Evolutionary conservation across 176 grass and related monocot species (phyloP), one percentile per base, ranked within the genome.

Genomic region (Ananas comosus): DNA sequence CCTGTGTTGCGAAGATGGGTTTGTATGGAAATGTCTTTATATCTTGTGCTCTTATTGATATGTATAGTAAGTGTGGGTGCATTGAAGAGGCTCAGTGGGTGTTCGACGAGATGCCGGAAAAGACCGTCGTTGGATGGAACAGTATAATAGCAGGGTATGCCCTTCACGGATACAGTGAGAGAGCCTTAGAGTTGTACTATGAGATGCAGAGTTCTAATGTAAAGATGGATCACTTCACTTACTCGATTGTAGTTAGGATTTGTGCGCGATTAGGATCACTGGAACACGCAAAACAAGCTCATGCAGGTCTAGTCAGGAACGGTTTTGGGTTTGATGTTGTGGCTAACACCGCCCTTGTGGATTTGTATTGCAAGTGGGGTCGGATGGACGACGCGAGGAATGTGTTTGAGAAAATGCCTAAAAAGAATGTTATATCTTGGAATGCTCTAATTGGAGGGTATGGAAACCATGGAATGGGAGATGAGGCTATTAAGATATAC

Each of bases 321-420:
- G 93, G 93, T 6, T 69, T 89, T 24, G 64, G 64, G 1, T 70
- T 85, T 66, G 86, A 92, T 67, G 21, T 87, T 22, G 84, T 87
- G 0, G 86, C 87, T 53, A 91, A 80, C 63, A 90, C 86, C 0
- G 67, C 89, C 4, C 73, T 92, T 54, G 74, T 97, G 11, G 89
- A 92, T 73, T 54, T 97, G 19, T 92, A 92, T 51, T 91, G 89
- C 69, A 92, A 97, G 75, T 97, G 93, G 93, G 93, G 86, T n/a
- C 74, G 51, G 78, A 90, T 87, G 86, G 83, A 90, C 78, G 86
- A 97, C 69, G 93, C 93, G n/a, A 83, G 74, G 71, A 79, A 78
- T 69, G 83, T 92, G 13, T 96, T 96, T 47, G 81, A 92, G 63
- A 83, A 79, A 70, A 92, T 96, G 93, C 86, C 81, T 23, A 59